Base-by-base conservation (phyloP, 2,329 filamentous ascomycete species). In the Fusarium siculi region DNA sequence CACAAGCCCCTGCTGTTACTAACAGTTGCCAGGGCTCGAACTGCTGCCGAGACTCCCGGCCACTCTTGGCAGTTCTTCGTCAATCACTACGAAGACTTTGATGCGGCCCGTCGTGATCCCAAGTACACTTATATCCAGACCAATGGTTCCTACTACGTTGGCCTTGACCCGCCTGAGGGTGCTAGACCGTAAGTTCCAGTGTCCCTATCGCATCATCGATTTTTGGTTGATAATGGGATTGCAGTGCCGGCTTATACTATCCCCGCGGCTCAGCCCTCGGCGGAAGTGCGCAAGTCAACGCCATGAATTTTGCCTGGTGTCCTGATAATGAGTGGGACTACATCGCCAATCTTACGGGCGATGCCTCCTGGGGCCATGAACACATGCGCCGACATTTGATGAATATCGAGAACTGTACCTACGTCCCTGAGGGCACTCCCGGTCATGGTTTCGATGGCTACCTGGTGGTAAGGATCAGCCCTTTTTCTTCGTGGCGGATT, bases 91-190 rank as follows among this genome's bases (percentile, higher is more conserved):
- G 6, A 66, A 4, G 63, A 66, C 10, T 66, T 66, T 9, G 61
- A 58, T 4, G 49, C 21, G 6, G 63, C 63, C 10, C 63, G 61
- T 4, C 61, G 61, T 2, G 61, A 66, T 39, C 61, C 61, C 0
- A 66, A 66, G 32, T 66, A 58, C 8, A 66, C 63, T 23, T 66
- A 66, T 11, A 66, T 66, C 12, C 63, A 66, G 25, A 43, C 61
- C 32, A 66, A 66, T 6, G 61, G 63, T 0, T 66, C 61, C 0
- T 66, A 66, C 50, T 66, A 66, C 5, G 43, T 66, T 19, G 61
- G 63, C 1, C 62, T 66, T 16, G 63, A 66, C n/a, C 63, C 63
- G 0, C 63, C 63, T 0, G 52, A 59, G 4, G 63, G 63, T 12
- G 50, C 63, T 9, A 59, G 28, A 1, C 63, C 25, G 25, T 25